Evolutionary conservation across 2,329 filamentous ascomycete genomes (phyloP).

Genomic region (Bipolaris bicolor): DNA sequence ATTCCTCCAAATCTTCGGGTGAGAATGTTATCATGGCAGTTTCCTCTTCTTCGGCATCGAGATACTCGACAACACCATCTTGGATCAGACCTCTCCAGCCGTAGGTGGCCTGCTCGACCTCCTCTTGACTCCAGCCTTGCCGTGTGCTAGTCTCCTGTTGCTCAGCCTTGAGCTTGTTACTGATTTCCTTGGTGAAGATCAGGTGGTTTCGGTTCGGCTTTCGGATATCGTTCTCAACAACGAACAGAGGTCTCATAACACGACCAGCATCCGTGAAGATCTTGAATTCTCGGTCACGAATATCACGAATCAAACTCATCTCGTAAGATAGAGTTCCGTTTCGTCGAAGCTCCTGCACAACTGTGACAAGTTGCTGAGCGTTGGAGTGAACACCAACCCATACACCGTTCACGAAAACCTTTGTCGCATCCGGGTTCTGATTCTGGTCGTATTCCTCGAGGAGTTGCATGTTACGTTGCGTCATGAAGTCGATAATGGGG

Average conservation of each 20-base stretch:
- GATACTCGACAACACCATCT: slow-evolving; percentile 88
- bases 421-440: slow-evolving; percentile 85
- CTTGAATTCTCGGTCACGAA: slow-evolving; percentile 96
- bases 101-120: slow-evolving; percentile 67
- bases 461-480: slow-evolving; percentile 92
- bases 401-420: slow-evolving; percentile 96
- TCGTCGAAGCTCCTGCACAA: slow-evolving; percentile 77
- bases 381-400: slow-evolving; percentile 97
- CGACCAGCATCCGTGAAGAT: slow-evolving; percentile 97
- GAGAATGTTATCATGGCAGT: slow-evolving; percentile 99
- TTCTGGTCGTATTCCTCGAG: slow-evolving; percentile 81
- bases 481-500: slow-evolving; percentile 94
- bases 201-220: slow-evolving; percentile 78
- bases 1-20: slow-evolving; percentile 84
- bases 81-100: slow-evolving; percentile 89
- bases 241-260: slow-evolving; percentile 91
- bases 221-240: slow-evolving; percentile 83
- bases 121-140: slow-evolving; percentile 62
- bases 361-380: slow-evolving; percentile 80
- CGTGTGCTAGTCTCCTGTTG: slow-evolving; percentile 66
- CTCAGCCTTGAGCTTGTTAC: slow-evolving; percentile 73
- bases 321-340: slow-evolving; percentile 86
- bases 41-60: slow-evolving; percentile 98
- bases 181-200: slow-evolving; percentile 83
- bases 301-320: slow-evolving; percentile 93